A percentile compares a stretch with the other conserved stretches of the same genome.
Conservation (phyloP, 352 stramenopile species). For the Phytophthora hybrid region DNA sequence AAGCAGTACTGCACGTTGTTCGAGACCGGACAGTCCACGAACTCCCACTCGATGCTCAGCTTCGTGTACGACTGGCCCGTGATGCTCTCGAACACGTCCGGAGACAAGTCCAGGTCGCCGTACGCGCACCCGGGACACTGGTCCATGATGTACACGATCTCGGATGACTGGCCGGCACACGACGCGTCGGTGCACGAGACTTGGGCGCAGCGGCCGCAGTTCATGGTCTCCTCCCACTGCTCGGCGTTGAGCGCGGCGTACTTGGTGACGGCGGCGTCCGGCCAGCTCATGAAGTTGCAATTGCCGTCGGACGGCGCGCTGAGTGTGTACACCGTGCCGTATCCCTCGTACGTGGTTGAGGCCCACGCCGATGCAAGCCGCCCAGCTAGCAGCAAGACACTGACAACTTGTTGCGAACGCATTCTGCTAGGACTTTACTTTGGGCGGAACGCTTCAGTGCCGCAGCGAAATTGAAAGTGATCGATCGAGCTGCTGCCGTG, state of each 20-base stretch:
- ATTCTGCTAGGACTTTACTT: conserved; percentile 6
- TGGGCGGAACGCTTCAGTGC: background rate
- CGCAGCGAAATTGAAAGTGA: conserved; percentile 31
- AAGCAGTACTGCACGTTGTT: conserved; percentile 71
- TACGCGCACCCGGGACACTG: conserved; percentile 62
- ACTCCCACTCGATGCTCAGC: conserved; percentile 66
- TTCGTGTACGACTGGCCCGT: conserved; percentile 60
- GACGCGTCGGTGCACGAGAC: conserved; percentile 60
- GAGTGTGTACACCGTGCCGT: conserved; percentile 45
- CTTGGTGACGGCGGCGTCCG: conserved; percentile 37
- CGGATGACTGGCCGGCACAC: conserved; percentile 48
- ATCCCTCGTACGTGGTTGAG: conserved; percentile 17
- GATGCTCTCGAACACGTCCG: conserved; percentile 66
- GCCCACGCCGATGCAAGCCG: background rate
- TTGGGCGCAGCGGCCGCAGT: conserved; percentile 59
- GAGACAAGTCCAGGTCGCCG: conserved; percentile 67
- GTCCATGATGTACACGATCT: conserved; percentile 76
- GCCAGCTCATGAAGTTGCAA: conserved; percentile 56
- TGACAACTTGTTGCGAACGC: conserved; percentile 22
- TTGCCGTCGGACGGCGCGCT: conserved; percentile 44
- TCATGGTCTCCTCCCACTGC: conserved; percentile 47
- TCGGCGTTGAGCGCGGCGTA: conserved; percentile 54
- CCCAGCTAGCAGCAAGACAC: conserved; percentile 11
- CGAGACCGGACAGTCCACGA: conserved; percentile 66
- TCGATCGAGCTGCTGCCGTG: conserved; percentile 6